A percentile compares a stretch with the other conserved stretches of the same genome.
These are phyloP conservation scores for Xylariaceae sp. DNA, from an alignment of 2,329 filamentous ascomycete species.

Conservation along the genomic window DNA sequence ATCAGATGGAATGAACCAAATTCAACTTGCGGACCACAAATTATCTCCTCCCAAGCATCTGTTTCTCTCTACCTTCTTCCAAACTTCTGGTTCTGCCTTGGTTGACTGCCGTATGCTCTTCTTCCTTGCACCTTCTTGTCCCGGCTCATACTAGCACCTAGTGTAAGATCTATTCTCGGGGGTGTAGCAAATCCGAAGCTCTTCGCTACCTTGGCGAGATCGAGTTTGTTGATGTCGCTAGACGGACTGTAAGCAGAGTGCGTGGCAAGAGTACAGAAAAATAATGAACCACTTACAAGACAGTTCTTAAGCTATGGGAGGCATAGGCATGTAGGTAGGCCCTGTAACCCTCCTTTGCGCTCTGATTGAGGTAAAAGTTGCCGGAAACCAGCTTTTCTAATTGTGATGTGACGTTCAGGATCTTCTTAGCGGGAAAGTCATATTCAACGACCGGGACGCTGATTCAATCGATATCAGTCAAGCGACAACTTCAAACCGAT, in stretches of 20 bases:
- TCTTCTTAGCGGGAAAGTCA: conserved; percentile 88
- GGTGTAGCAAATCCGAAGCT: conserved; percentile 76
- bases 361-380: conserved; percentile 97
- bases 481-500: neutral
- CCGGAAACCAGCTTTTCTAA: conserved; percentile 90
- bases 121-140: conserved; percentile 65
- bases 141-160: conserved; percentile 71
- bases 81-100: conserved; percentile 57
- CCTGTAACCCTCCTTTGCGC: conserved; percentile 71
- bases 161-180: conserved; percentile 72
- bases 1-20: no score
- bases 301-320: conserved; percentile 74
- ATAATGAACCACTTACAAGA: conserved; percentile 79
- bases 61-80: conserved; percentile 38
- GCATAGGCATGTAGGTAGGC: conserved; percentile 95
- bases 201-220: conserved; percentile 80
- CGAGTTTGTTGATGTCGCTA: conserved; percentile 33
- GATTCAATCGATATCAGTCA: conserved; percentile 47
- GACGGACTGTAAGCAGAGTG: neutral
- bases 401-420: conserved; percentile 84
- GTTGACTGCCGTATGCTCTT: conserved; percentile 75
- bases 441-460: conserved; percentile 94
- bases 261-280: neutral
- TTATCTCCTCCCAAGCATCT: no score
- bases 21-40: no score